Evolutionary conservation across 176 grass and related monocot species (phyloP).

Genomic region (Neostapfia colusana): DNA sequence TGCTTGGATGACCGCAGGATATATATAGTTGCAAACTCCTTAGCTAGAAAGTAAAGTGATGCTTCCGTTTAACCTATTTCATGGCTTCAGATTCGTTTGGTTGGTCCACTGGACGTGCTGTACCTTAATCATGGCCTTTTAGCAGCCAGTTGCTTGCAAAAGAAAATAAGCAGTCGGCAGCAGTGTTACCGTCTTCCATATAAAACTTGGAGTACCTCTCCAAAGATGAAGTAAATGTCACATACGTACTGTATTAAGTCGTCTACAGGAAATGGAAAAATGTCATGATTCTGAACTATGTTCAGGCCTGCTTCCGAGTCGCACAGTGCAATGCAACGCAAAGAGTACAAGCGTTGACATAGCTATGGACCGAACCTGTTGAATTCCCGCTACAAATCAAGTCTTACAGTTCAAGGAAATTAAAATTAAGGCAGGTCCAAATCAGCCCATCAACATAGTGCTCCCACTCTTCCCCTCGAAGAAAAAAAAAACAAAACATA

Average conservation of each 20-base stretch:
- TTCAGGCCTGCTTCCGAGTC: too few species aligned
- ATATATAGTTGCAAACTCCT: not conserved
- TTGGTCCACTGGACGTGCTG: slow-evolving; percentile 23
- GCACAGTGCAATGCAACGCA: too few species aligned
- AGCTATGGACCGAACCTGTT: not conserved
- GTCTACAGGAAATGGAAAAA: too few species aligned
- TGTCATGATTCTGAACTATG: too few species aligned
- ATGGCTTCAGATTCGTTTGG: slow-evolving; percentile 23
- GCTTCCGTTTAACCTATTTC: slow-evolving; percentile 7
- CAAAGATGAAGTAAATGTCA: too few species aligned
- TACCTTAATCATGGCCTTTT: slow-evolving; percentile 12
- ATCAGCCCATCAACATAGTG: not conserved
- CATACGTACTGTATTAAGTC: too few species aligned
- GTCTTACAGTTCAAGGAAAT: not conserved
- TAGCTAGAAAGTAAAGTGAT: slow-evolving; percentile 32
- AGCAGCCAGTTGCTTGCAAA: slow-evolving; percentile 15
- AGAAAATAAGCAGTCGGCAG: not conserved
- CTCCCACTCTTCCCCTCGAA: too few species aligned
- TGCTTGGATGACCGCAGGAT: slow-evolving; percentile 30
- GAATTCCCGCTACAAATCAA: not conserved
- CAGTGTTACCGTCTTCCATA: not conserved
- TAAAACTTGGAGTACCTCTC: not conserved
- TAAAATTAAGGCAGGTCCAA: not conserved
- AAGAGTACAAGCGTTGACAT: not conserved
- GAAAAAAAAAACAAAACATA: too few species aligned